phyloP scores from a whole-genome alignment of 345 rosid genomes.

The Linum tenue region DNA sequence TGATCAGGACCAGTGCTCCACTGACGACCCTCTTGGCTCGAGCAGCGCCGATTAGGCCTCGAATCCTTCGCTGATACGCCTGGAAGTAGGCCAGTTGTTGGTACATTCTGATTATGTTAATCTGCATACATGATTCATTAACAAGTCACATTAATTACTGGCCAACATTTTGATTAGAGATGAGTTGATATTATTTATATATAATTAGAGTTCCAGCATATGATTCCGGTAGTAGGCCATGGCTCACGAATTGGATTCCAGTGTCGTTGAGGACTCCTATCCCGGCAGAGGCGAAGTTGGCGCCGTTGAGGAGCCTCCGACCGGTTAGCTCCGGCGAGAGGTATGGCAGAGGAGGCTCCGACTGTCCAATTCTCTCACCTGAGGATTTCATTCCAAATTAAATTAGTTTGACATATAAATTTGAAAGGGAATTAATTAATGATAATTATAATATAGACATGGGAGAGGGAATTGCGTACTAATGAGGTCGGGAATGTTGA shows the following conservation, averaged over 20 bases:
- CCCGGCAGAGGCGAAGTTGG: conserved; percentile 23
- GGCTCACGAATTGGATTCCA: conserved; percentile 18
- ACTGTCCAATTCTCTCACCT: conserved; percentile 15
- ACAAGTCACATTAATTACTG: not conserved
- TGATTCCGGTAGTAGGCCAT: not conserved
- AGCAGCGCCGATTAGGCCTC: conserved; percentile 4
- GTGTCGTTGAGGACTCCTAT: conserved; percentile 20
- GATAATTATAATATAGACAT: not conserved
- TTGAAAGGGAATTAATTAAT: not conserved
- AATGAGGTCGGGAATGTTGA: conserved; percentile 15
- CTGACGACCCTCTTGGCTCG: conserved; percentile 8
- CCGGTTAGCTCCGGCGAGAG: conserved; percentile 15
- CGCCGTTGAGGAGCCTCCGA: conserved; percentile 16
- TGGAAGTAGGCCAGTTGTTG: conserved; percentile 10
- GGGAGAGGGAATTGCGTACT: not conserved
- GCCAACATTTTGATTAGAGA: not conserved
- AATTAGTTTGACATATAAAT: not conserved
- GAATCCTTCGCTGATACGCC: conserved; percentile 10
- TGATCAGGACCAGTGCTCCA: conserved; percentile 12
- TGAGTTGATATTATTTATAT: not conserved
- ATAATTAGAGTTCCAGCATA: not conserved
- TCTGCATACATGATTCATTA: conserved; percentile 2
- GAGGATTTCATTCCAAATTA: not conserved
- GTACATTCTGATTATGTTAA: conserved; percentile 12
- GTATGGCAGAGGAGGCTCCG: conserved; percentile 15